Conservation (phyloP, 2,329 filamentous ascomycete genomes). For the Aspergillus fischeri region DNA sequence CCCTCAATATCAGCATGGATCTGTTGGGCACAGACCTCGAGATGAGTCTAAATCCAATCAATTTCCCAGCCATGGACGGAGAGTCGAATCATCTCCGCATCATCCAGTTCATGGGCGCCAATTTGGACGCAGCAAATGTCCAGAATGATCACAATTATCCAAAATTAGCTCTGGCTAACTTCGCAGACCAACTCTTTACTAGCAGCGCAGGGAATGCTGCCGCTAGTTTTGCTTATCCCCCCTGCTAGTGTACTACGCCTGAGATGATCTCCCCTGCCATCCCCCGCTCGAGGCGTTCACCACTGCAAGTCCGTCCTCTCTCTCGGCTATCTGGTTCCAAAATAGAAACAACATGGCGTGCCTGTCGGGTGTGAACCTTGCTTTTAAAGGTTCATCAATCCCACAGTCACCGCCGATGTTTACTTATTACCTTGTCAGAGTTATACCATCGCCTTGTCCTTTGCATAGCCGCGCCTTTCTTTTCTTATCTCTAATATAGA, state of each 20-base stretch:
- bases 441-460: constrained; percentile 17
- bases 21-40: constrained; percentile 6
- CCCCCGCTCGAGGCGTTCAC: constrained; percentile 9
- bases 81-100: constrained; percentile 13
- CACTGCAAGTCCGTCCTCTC: constrained; percentile 12
- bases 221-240: constrained; percentile 4
- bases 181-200: constrained; percentile 9
- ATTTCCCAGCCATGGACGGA: constrained; percentile 10
- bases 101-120: constrained; percentile 15
- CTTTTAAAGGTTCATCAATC: constrained; percentile 22
- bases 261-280: constrained; percentile 11
- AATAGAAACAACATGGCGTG: constrained; percentile 21
- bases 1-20: constrained; percentile 5
- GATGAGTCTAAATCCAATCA: constrained; percentile 15
- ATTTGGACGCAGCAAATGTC: constrained; percentile 4
- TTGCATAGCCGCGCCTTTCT: constrained; percentile 22
- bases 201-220: not conserved
- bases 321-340: constrained; percentile 17
- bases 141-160: constrained; percentile 15
- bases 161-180: constrained; percentile 19
- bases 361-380: constrained; percentile 6
- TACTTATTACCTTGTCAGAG: constrained; percentile 7
- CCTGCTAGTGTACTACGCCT: constrained; percentile 3
- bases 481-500: constrained; percentile 27
- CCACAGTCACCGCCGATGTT: constrained; percentile 10